Conservation (phyloP, 768 basidiomycete genomes). For the Boletus insuetus region DNA sequence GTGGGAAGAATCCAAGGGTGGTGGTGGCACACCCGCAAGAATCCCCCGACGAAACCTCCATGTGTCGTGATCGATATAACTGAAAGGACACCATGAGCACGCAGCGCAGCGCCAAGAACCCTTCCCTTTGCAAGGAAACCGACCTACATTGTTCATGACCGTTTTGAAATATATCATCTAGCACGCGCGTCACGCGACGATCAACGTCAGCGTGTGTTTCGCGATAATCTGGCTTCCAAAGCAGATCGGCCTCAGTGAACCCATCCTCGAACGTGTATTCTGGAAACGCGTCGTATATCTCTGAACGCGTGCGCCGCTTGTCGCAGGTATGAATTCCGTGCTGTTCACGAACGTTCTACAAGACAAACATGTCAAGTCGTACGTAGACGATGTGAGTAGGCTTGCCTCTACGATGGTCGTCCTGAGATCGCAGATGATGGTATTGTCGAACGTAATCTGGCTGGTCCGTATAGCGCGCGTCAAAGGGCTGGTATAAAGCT, state of each 20-base stretch:
- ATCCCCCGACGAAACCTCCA: conserved; percentile 57
- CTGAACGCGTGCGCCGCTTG: conserved; percentile 48
- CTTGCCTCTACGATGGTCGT: conserved; percentile 54
- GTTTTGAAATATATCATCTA: background rate
- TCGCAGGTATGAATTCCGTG: conserved; percentile 69
- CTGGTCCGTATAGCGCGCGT: conserved; percentile 56
- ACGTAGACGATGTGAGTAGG: background rate
- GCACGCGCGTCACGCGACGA: background rate
- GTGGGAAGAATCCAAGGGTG: conserved; percentile 48
- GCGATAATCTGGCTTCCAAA: conserved; percentile 41
- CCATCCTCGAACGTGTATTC: conserved; percentile 49
- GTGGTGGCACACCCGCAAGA: conserved; percentile 48
- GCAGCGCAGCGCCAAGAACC: background rate
- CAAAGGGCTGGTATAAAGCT: conserved; percentile 41
- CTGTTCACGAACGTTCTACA: conserved; percentile 62
- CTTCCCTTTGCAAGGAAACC: background rate
- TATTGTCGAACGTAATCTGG: conserved; percentile 45
- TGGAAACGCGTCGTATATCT: conserved; percentile 39
- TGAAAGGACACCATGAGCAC: conserved; percentile 21
- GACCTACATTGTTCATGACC: background rate
- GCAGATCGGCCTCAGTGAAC: conserved; percentile 57
- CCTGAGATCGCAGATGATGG: conserved; percentile 25
- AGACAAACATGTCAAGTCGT: background rate
- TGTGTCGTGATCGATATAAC: conserved; percentile 68
- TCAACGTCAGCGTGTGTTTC: conserved; percentile 4